Evolutionary conservation across 164 flowering plant species (phyloP), one percentile per base, ranked within the genome.

Genomic region (Echeveria elegans): DNA sequence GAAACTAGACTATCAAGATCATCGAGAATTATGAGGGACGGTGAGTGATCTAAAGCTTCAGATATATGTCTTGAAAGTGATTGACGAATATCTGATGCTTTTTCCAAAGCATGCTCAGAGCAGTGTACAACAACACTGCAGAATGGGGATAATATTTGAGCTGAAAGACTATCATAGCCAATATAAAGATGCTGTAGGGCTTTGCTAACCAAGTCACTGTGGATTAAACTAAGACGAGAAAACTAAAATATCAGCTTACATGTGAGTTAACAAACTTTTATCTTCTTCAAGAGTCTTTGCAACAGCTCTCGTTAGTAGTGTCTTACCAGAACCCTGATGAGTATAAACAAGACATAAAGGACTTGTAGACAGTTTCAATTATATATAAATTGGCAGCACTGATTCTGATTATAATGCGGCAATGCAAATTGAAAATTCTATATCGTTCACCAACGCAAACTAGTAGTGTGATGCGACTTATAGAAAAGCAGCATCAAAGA

Each of bases 241-340:
- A 62, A 47, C 34, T 34, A 34, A 58, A 28, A 65, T 24, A 66
- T 19, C 16, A 38, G 26, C n/a, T 86, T 83, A 94, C 97, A 79
- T 72, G 77, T 95, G 96, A 37, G 91, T 87, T 66, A 89, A 75
- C 67, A 95, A 68, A 45, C 80, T 86, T 72, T 72, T 68, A 67
- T 81, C 75, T 72, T 75, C 85, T 78, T 87, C 86, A 64, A 89
- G 75, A 56, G 76, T 80, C 74, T 84, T 88, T 67, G 94, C 89
- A 78, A 82, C 86, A 71, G 88, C 88, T 78, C 73, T 81, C 45
- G 86, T 83, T 68, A 95, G 73, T 68, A 73, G 75, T 40, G 97
- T 87, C 81, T 95, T 95, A 67, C 97, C 99, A 74, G 96, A 95
- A 70, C 99, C 99, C 96, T 93, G 75, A 50, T 0, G 72, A 60